Conservation (phyloP, 2,329 filamentous ascomycete species). For the Alternaria metachromatica region DNA sequence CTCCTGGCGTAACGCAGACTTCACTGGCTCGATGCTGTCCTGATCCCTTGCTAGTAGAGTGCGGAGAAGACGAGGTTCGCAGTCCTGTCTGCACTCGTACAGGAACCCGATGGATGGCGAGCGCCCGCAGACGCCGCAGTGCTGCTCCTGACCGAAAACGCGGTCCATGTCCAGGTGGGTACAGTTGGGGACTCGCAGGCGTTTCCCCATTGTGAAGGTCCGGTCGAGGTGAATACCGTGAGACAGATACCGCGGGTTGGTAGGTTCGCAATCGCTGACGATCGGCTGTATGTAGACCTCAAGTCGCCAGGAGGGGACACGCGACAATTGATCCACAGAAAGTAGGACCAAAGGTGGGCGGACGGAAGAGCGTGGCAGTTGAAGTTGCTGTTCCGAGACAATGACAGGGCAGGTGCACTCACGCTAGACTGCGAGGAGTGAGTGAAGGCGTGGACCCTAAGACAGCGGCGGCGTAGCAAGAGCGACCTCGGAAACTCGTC, state of each 20-base stretch:
- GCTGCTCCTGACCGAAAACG: conserved; percentile 59
- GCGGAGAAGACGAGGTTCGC: conserved; percentile 13
- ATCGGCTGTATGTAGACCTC: neutral
- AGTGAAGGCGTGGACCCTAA: conserved; percentile 1
- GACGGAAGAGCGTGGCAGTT: neutral
- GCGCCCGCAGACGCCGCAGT: conserved; percentile 66
- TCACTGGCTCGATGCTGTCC: neutral
- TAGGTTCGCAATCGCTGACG: conserved; percentile 18
- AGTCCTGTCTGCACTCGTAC: conserved; percentile 74
- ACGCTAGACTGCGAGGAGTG: neutral
- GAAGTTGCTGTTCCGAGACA: neutral
- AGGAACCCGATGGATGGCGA: conserved; percentile 71
- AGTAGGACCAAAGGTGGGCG: conserved; percentile 2
- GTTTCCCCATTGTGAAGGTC: conserved; percentile 21
- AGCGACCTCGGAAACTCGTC: neutral
- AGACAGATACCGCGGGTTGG: neutral
- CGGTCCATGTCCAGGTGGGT: conserved; percentile 74
- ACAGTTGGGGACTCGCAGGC: conserved; percentile 54
- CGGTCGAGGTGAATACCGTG: neutral
- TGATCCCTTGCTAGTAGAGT: conserved; percentile 1
- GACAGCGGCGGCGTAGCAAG: conserved; percentile 6
- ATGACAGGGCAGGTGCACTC: conserved; percentile 1
- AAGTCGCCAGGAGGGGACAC: neutral
- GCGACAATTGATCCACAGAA: neutral
- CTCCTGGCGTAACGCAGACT: conserved; percentile 33